Percentiles rank a stretch among this genome's conserved stretches.
Evolutionary conservation across 768 basidiomycete genomes (phyloP).

Genomic region (Tricholoma furcatifolium): DNA sequence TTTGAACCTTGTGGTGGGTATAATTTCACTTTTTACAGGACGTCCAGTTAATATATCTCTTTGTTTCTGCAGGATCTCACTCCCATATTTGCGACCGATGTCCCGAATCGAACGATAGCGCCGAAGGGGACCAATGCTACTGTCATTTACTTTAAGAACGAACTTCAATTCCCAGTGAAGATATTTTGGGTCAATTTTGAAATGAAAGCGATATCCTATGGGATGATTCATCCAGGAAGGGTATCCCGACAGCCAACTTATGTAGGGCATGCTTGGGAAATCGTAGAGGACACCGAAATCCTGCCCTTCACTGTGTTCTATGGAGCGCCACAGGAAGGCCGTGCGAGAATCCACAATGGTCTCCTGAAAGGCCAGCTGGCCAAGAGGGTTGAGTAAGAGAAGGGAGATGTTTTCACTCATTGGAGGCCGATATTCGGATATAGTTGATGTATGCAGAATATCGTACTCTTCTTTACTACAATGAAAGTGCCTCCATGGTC

Average conservation of each 20-base stretch:
- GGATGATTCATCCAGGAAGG: not conserved
- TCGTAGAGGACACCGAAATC: not conserved
- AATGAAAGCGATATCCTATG: not conserved
- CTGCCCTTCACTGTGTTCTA: conserved; percentile 6
- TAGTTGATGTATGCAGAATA: too few species aligned
- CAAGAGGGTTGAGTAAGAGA: too few species aligned
- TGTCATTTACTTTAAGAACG: conserved; percentile 13
- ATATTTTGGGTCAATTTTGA: conserved; percentile 5
- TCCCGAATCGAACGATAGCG: not conserved
- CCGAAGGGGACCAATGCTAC: not conserved
- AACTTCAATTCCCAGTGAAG: conserved; percentile 4
- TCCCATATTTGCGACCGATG: not conserved
- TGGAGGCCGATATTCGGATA: too few species aligned
- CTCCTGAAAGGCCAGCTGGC: too few species aligned
- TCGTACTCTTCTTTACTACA: too few species aligned
- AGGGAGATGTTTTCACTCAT: too few species aligned
- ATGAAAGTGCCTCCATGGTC: too few species aligned
- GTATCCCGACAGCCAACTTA: conserved; percentile 7
- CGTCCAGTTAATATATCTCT: not conserved
- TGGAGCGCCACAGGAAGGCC: not conserved
- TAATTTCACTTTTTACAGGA: not conserved
- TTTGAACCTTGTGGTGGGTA: not conserved
- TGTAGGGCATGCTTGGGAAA: conserved; percentile 9
- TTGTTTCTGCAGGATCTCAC: not conserved
- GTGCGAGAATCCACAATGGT: not conserved